Conservation (phyloP, 1,284 basidiomycete species). For the Ceratorhiza oryzae-sativae region DNA sequence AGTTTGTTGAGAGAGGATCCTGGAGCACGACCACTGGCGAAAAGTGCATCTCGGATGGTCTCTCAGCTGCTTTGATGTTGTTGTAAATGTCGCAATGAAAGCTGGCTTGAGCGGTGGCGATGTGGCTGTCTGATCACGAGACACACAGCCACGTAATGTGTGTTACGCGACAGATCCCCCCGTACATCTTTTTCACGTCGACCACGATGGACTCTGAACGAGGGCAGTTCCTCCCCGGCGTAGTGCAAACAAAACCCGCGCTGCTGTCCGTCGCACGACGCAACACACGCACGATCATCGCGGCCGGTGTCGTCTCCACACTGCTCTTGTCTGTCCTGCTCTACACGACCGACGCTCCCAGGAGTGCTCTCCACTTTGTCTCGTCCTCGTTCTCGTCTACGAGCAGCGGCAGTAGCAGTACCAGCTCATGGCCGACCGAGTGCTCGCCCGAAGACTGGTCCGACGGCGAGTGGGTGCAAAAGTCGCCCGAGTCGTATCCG, state of each 20-base stretch:
- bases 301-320: conserved; percentile 19
- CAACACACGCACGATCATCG: conserved; percentile 26
- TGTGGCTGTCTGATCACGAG: not conserved
- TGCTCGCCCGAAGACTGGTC: conserved; percentile 42
- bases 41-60: not conserved
- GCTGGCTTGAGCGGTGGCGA: not conserved
- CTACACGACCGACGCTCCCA: conserved; percentile 14
- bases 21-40: not conserved
- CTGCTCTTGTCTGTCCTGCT: conserved; percentile 14
- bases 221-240: not conserved
- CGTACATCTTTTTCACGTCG: not conserved
- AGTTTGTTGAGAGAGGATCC: not conserved
- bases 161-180: not conserved
- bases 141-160: not conserved
- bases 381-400: not conserved
- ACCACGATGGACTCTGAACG: conserved; percentile 19
- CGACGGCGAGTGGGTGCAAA: conserved; percentile 36
- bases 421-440: conserved; percentile 14
- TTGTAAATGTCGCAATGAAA: too few species aligned
- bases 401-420: too few species aligned
- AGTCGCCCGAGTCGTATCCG: conserved; percentile 30
- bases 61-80: not conserved
- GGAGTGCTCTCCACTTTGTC: conserved; percentile 18
- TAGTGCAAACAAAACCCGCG: not conserved
- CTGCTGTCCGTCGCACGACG: conserved; percentile 2